A percentile compares a stretch with the other conserved stretches of the same genome.
Evolutionary conservation across 257 asterid species (phyloP).

Genomic region (Solanum sparsipilum): DNA sequence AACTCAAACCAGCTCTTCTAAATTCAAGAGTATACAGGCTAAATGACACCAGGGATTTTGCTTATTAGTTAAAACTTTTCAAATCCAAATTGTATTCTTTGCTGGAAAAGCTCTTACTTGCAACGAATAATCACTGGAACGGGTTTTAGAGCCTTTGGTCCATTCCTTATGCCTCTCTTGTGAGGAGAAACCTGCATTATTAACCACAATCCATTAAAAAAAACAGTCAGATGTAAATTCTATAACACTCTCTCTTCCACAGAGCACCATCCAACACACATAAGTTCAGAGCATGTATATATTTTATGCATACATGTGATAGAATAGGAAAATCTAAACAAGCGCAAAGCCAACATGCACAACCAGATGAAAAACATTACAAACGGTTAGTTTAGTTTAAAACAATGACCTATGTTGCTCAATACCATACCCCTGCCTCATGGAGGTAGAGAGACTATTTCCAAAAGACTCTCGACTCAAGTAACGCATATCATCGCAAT

Average conservation of each 20-base stretch:
- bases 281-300: background rate
- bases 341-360: background rate
- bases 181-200: slow-evolving; percentile 59
- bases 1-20: background rate
- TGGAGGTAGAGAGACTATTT: background rate
- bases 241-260: background rate
- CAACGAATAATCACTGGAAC: slow-evolving; percentile 89
- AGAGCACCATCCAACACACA: background rate
- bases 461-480: background rate
- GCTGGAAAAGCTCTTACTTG: slow-evolving; percentile 50
- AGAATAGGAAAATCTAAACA: background rate
- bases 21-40: background rate
- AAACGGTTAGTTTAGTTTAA: background rate
- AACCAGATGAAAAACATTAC: background rate
- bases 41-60: background rate
- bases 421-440: background rate
- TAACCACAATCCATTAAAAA: slow-evolving; percentile 1
- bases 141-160: slow-evolving; percentile 97
- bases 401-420: background rate
- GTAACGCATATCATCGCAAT: background rate
- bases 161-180: slow-evolving; percentile 90
- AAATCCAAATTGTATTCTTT: background rate
- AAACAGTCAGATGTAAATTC: background rate
- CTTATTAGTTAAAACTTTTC: background rate
- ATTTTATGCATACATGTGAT: background rate